Percentiles rank a stretch among this genome's conserved stretches.
Evolutionary conservation across 495 filamentous ascomycete genomes (phyloP).

Genomic region (Pseudoneurospora amorphoporcata): DNA sequence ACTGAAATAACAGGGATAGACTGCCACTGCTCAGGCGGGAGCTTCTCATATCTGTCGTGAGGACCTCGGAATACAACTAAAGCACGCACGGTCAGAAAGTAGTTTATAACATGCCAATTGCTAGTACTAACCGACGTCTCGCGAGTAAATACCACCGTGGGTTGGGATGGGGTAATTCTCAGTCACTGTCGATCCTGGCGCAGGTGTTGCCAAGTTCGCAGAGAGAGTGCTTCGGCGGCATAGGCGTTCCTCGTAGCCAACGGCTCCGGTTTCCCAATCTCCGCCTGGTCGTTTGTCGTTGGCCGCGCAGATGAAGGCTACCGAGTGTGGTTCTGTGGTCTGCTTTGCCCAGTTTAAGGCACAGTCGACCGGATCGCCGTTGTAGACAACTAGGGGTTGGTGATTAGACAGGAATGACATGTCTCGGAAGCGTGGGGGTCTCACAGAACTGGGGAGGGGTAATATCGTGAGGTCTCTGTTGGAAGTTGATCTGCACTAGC

Average conservation of each 20-base stretch:
- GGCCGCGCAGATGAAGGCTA: conserved; percentile 64
- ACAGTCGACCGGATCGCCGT: conserved; percentile 60
- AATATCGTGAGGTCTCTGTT: conserved; percentile 17
- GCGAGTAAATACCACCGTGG: conserved; percentile 56
- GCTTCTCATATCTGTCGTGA: conserved; percentile 36
- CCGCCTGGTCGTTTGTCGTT: conserved; percentile 66
- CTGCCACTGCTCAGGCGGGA: conserved; percentile 35
- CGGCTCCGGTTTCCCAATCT: conserved; percentile 64
- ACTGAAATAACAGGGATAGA: conserved; percentile 60
- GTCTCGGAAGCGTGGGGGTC: conserved; percentile 4
- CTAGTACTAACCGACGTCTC: conserved; percentile 46
- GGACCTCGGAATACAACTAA: conserved; percentile 38
- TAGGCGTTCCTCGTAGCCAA: conserved; percentile 61
- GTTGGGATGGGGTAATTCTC: conserved; percentile 59
- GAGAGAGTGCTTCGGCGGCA: conserved; percentile 62
- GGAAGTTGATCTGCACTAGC: conserved; percentile 28
- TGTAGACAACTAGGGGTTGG: conserved; percentile 38
- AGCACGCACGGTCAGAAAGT: background rate
- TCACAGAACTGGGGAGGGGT: conserved; percentile 33
- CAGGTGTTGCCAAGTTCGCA: conserved; percentile 48
- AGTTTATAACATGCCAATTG: conserved; percentile 4
- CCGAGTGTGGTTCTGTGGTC: conserved; percentile 21
- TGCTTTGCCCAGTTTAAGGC: conserved; percentile 47
- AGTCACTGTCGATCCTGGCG: conserved; percentile 23
- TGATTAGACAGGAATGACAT: conserved; percentile 6